A percentile compares a stretch with the other conserved stretches of the same genome.
phyloP scores from a whole-genome alignment of 2,329 filamentous ascomycete species.

The Nemania sp. region DNA sequence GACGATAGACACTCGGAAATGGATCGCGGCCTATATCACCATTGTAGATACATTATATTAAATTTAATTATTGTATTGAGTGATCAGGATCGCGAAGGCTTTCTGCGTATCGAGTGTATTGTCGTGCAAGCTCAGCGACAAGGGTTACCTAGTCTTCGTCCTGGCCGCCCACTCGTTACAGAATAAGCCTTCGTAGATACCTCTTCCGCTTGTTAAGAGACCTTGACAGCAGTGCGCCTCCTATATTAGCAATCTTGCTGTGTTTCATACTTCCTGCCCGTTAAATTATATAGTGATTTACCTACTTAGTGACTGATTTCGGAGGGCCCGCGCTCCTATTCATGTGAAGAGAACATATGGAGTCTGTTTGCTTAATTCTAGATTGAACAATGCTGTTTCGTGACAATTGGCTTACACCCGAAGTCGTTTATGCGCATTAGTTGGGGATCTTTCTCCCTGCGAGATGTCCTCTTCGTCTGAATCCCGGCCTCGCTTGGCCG shows the following conservation, averaged over 20 bases:
- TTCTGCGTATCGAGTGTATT: neutral
- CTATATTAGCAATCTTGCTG: no score
- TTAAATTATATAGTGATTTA: no score
- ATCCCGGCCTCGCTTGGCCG: conserved; percentile 21
- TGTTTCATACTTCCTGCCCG: no score
- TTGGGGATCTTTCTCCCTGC: neutral
- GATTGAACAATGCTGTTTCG: neutral
- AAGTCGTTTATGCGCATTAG: conserved; percentile 16
- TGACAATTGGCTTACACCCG: neutral
- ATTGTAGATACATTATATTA: neutral
- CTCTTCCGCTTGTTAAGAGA: no score
- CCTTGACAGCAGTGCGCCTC: no score
- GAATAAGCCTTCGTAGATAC: no score
- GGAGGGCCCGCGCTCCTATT: neutral
- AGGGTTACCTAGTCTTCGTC: no score
- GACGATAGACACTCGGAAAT: neutral
- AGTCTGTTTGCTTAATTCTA: neutral
- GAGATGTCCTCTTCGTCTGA: neutral
- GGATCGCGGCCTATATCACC: neutral
- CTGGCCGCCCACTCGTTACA: no score
- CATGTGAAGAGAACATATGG: conserved; percentile 2
- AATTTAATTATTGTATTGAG: neutral
- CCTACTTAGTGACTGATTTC: neutral
- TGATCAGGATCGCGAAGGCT: no score
- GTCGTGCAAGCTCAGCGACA: neutral